Evolutionary conservation across 2,329 filamentous ascomycete species (phyloP).

Genomic region (Pseudocercospora pini-densiflorae): DNA sequence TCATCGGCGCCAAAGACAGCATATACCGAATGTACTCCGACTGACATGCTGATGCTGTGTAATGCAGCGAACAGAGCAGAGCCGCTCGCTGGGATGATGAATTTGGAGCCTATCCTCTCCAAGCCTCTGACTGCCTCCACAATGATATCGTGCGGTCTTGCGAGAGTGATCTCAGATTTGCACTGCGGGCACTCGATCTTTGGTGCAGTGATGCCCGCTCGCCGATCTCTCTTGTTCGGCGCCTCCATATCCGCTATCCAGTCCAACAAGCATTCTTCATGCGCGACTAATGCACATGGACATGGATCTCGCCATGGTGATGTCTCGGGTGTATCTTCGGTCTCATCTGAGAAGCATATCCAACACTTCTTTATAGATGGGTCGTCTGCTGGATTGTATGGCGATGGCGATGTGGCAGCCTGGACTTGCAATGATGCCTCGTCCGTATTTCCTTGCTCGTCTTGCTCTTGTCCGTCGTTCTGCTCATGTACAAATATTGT

Average conservation of each 20-base stretch:
- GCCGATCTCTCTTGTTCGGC: conserved; percentile 55
- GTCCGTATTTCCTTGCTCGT: conserved; percentile 15
- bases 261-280: conserved; percentile 85
- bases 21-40: conserved; percentile 67
- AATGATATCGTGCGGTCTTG: conserved; percentile 73
- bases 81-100: conserved; percentile 69
- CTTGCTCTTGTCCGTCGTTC: conserved; percentile 20
- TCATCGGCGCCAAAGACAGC: conserved; percentile 69
- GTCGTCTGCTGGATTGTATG: conserved; percentile 35
- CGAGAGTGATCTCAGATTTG: conserved; percentile 77
- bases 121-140: conserved; percentile 68
- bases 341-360: conserved; percentile 71
- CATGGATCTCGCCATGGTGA: conserved; percentile 85
- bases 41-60: conserved; percentile 37
- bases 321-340: conserved; percentile 64
- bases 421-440: background rate
- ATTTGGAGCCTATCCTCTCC: conserved; percentile 59
- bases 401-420: conserved; percentile 2
- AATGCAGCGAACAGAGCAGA: conserved; percentile 50
- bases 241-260: conserved; percentile 92
- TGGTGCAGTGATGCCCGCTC: conserved; percentile 53
- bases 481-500: conserved; percentile 50
- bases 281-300: conserved; percentile 85
- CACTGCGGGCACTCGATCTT: conserved; percentile 87
- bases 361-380: conserved; percentile 62